Conservation (phyloP, 1,139 yeast species). For the Suhomyces terraborum region DNA sequence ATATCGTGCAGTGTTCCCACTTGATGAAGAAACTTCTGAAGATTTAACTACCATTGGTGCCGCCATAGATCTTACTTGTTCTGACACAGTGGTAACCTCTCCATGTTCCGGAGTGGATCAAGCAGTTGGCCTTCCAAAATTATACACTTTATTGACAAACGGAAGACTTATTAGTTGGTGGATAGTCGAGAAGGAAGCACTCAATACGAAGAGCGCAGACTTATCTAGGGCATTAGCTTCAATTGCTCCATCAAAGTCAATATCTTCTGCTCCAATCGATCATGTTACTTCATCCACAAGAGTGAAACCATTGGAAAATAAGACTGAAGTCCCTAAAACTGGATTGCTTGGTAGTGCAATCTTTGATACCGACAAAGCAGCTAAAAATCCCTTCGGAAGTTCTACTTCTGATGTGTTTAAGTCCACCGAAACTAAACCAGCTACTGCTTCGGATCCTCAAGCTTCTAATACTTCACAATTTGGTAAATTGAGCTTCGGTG, state of each 20-base stretch:
- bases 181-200: conserved; percentile 53
- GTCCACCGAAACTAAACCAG: not conserved
- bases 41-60: conserved; percentile 76
- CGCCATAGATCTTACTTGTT: conserved; percentile 56
- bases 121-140: conserved; percentile 57
- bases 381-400: conserved; percentile 11
- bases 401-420: conserved; percentile 10
- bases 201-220: conserved; percentile 32
- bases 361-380: not conserved
- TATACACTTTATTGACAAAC: conserved; percentile 61
- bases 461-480: not conserved
- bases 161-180: conserved; percentile 70
- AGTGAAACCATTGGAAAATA: no score
- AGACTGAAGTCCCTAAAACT: not conserved
- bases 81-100: conserved; percentile 39
- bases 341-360: conserved; percentile 1
- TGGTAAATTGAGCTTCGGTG: no score
- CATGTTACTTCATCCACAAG: no score
- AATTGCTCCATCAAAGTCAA: not conserved
- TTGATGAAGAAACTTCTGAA: conserved; percentile 60
- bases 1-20: conserved; percentile 70
- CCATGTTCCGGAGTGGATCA: conserved; percentile 63
- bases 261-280: not conserved
- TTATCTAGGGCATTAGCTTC: conserved; percentile 22
- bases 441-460: not conserved